Percentiles rank a stretch among this genome's conserved stretches.
These are phyloP conservation scores for Talaromyces stipitatus DNA, from an alignment of 495 filamentous ascomycete species.

Conservation along the genomic window DNA sequence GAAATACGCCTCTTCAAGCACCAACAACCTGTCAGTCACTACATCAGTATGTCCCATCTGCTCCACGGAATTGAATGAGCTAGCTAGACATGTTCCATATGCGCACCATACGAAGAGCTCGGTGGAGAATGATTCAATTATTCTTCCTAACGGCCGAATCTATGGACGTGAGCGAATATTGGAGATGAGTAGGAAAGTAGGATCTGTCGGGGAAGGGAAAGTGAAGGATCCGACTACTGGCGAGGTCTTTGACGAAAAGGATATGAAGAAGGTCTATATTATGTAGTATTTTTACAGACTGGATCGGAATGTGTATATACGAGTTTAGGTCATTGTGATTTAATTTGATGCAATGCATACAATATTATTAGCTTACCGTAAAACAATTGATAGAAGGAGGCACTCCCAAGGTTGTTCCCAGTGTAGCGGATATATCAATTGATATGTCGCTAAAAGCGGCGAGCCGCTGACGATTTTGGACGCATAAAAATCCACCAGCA, in stretches of 20 bases:
- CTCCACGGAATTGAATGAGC: slow-evolving; percentile 84
- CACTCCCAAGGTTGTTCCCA: no score
- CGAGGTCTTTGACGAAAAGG: slow-evolving; percentile 49
- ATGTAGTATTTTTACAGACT: slow-evolving; percentile 32
- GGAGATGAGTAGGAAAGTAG: slow-evolving; percentile 64
- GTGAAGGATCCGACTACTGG: slow-evolving; percentile 80
- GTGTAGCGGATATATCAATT: no score
- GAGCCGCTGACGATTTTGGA: not conserved
- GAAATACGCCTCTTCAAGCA: slow-evolving; percentile 46
- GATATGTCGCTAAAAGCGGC: not conserved
- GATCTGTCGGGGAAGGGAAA: slow-evolving; percentile 39
- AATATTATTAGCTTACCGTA: no score
- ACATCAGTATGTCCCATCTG: slow-evolving; percentile 88
- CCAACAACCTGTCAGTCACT: slow-evolving; percentile 49
- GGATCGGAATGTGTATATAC: not conserved
- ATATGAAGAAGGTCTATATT: slow-evolving; percentile 87
- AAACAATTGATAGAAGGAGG: no score
- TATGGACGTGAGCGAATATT: slow-evolving; percentile 71
- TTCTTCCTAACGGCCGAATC: slow-evolving; percentile 80
- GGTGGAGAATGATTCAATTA: slow-evolving; percentile 76
- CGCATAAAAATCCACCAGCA: not conserved
- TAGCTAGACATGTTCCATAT: slow-evolving; percentile 83
- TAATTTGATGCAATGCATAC: no score
- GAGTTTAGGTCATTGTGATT: not conserved
- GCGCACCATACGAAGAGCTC: slow-evolving; percentile 90